A percentile compares a stretch with the other conserved stretches of the same genome.
phyloP scores from a whole-genome alignment of 306 rosid genomes.

The Cucurbita maxima region DNA sequence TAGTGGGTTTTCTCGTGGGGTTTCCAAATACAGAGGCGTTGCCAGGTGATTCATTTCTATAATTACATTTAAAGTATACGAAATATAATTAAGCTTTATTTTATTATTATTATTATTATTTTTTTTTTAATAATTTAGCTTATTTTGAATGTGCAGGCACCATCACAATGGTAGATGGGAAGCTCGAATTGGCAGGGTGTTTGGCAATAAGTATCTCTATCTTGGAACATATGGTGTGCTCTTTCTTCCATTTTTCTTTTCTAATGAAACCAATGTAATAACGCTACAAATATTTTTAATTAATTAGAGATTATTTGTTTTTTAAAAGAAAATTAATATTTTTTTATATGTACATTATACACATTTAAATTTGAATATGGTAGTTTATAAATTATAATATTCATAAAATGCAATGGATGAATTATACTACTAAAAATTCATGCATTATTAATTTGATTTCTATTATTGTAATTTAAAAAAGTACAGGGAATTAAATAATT shows the following conservation, averaged over 20 bases:
- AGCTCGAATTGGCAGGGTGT: conserved; percentile 87
- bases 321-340: no score
- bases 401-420: not conserved
- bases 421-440: not conserved
- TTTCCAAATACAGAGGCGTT: conserved; percentile 82
- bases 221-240: conserved; percentile 72
- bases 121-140: not conserved
- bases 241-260: no score
- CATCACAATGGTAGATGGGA: conserved; percentile 96
- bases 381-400: no score
- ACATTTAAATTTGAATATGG: not conserved
- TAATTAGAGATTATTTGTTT: not conserved
- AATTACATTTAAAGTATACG: no score
- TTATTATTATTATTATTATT: no score
- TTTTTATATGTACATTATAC: no score
- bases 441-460: not conserved
- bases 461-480: no score
- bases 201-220: conserved; percentile 79
- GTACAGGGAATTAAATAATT: not conserved
- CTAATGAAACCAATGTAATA: no score
- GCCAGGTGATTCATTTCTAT: conserved; percentile 27
- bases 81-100: no score
- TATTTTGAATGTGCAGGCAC: conserved; percentile 26
- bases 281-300: not conserved
- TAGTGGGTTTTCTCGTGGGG: conserved; percentile 88